Evolutionary conservation across 768 basidiomycete species (phyloP).

Genomic region (Cantharellus anzutake): DNA sequence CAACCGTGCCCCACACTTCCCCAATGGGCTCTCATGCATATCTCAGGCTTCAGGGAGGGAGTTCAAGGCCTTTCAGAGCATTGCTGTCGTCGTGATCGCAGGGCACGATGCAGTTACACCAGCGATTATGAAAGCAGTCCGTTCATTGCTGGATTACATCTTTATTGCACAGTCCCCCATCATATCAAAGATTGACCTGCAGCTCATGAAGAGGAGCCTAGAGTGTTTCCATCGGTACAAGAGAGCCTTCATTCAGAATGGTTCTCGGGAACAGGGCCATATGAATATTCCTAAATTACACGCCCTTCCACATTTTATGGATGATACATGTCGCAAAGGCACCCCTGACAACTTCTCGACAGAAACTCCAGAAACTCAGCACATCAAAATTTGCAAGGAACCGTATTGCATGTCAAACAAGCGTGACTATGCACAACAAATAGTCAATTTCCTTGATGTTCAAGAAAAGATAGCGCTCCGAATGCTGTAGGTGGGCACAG

Average conservation of each 20-base stretch:
- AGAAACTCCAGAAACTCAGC: slow-evolving; percentile 21
- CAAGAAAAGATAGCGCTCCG: background rate
- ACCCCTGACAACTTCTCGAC: slow-evolving; percentile 20
- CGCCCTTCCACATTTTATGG: slow-evolving; percentile 15
- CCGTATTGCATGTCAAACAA: slow-evolving; percentile 12
- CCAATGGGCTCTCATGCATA: background rate
- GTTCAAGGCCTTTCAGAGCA: slow-evolving; percentile 16
- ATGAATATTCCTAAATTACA: slow-evolving; percentile 25
- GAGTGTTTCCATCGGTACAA: slow-evolving; percentile 19
- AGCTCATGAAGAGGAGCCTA: slow-evolving; percentile 14
- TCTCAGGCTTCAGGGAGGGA: slow-evolving; percentile 3
- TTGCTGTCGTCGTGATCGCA: slow-evolving; percentile 18
- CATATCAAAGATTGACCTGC: slow-evolving; percentile 18
- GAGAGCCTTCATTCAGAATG: background rate
- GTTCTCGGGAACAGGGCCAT: slow-evolving; percentile 3
- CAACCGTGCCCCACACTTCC: slow-evolving; percentile 5
- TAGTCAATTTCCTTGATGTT: background rate
- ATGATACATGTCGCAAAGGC: slow-evolving; percentile 15
- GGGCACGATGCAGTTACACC: slow-evolving; percentile 12
- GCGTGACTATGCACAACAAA: background rate
- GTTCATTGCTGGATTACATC: slow-evolving; percentile 22
- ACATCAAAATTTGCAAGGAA: slow-evolving; percentile 23
- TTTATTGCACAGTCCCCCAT: slow-evolving; percentile 20
- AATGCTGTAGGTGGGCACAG: too few species aligned
- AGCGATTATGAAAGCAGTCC: slow-evolving; percentile 11